Evolutionary conservation across 2,329 filamentous ascomycete species (phyloP).

Genomic region (Sodiomyces alkalinus): DNA sequence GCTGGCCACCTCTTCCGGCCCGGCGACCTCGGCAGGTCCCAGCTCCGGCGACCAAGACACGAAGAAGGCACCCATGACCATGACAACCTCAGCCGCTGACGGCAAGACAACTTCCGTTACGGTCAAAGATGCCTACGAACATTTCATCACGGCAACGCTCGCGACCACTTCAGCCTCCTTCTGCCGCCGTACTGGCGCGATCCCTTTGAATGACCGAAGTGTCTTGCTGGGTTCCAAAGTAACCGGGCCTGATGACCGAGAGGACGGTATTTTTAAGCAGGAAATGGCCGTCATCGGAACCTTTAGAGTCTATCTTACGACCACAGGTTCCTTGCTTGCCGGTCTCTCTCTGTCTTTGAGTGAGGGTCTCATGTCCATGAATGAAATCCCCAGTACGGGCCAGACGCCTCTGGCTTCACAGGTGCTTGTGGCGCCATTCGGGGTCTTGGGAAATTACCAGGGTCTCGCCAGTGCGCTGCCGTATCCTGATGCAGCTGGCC

Average conservation of each 20-base stretch:
- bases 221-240: constrained; percentile 23
- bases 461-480: constrained; percentile 18
- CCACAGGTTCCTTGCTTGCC: constrained; percentile 36
- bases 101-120: constrained; percentile 14
- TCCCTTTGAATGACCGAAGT: constrained; percentile 37
- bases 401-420: constrained; percentile 25
- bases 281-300: constrained; percentile 20
- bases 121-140: constrained; percentile 33
- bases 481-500: constrained; percentile 22
- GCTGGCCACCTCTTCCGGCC: constrained; percentile 12
- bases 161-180: constrained; percentile 34
- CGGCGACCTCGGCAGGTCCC: constrained; percentile 8
- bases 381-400: constrained; percentile 24
- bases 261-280: too few species aligned
- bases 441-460: constrained; percentile 28
- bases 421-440: constrained; percentile 40
- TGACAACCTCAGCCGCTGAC: constrained; percentile 7
- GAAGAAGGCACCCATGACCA: constrained; percentile 11
- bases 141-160: constrained; percentile 36
- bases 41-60: constrained; percentile 12
- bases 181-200: constrained; percentile 29
- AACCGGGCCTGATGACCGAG: too few species aligned
- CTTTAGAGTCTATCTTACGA: constrained; percentile 39
- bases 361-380: constrained; percentile 29
- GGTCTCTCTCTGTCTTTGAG: constrained; percentile 31